Base-by-base conservation (phyloP, 1,284 basidiomycete genomes). In the Sporisorium reilianum region DNA sequence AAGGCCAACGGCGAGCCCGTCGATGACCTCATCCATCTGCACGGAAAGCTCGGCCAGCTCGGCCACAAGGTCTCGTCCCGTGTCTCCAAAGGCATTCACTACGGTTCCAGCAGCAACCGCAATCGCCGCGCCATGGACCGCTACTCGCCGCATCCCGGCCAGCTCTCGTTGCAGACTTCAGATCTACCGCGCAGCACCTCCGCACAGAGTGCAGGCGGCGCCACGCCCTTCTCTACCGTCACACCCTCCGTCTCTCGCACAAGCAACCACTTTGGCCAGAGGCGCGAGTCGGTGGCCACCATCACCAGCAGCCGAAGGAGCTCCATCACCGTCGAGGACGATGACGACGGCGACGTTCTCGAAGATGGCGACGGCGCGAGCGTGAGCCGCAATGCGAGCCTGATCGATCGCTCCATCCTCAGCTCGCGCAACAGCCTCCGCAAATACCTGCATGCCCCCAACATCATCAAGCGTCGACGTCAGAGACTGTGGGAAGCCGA, bases 121-220 rank as follows among this genome's bases (percentile, higher is more conserved):
- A 80, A 78, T 48, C 79, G 77, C 11, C 67, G 80, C 22, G 80
- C 80, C 2, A 81, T 82, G 76, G 80, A 77, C 22, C 65, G 68
- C 18, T 82, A 77, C 61, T 80, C 80, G 42, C 80, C 80, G 1
- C 67, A 77, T 42, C 62, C 69, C 2, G 46, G 23, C n/a, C 57
- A 49, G 40, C 49, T 64, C 12, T 18, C 64, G 5, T 41, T 68
- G 52, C 67, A 72, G 45, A 65, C 58, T 2, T 49, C 52, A n/a
- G 70, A 70, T n/a, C 46, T 64, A 16, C 59, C 58, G 1, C 62
- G 63, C 30, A 66, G 45, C 50, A 42, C 51, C 20, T 60, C 61
- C 25, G 59, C 58, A 16, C 40, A 60, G 11, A 64, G 63, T 38
- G 45, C 55, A 6, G 42, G 67, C 22, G 53, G 46, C 22, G 34